These are phyloP conservation scores for Parietichytrium sp. DNA, from an alignment of 108 stramenopile species.

Conservation along the genomic window DNA sequence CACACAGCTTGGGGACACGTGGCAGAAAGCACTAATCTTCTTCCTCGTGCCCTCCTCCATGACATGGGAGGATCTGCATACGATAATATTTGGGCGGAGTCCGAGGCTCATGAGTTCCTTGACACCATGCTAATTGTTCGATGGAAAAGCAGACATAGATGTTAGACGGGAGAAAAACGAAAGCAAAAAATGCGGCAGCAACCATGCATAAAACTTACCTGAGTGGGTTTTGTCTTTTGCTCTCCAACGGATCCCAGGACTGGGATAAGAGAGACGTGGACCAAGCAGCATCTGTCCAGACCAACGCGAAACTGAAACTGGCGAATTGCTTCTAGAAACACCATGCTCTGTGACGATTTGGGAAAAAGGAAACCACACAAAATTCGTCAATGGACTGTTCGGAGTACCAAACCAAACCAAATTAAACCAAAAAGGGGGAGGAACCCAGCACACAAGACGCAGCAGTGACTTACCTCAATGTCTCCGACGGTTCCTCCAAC, in stretches of 20 bases:
- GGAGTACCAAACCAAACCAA: no score
- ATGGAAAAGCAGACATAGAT: no score
- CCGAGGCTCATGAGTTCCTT: slow-evolving; percentile 89
- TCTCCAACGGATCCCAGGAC: slow-evolving; percentile 84
- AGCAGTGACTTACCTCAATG: no score
- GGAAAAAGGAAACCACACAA: no score
- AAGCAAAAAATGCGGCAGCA: neutral
- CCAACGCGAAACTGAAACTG: slow-evolving; percentile 97
- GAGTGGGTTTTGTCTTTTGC: slow-evolving; percentile 99
- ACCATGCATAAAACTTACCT: slow-evolving; percentile 54
- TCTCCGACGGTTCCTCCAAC: slow-evolving; percentile 99
- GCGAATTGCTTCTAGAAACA: slow-evolving; percentile 46
- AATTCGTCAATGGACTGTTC: no score
- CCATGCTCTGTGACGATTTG: no score
- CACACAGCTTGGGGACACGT: slow-evolving; percentile 78
- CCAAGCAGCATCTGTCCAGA: slow-evolving; percentile 83
- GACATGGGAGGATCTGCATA: slow-evolving; percentile 82
- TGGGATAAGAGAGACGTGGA: slow-evolving; percentile 94
- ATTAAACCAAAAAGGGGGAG: no score
- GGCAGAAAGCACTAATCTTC: slow-evolving; percentile 94
- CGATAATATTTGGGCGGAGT: slow-evolving; percentile 85
- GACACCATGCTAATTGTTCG: slow-evolving; percentile 94
- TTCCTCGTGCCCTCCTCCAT: slow-evolving; percentile 74
- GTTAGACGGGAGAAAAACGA: neutral
- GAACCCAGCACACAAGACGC: no score